Evolutionary conservation across 1,284 basidiomycete genomes (phyloP).

Genomic region (Melampsora occidentalis): DNA sequence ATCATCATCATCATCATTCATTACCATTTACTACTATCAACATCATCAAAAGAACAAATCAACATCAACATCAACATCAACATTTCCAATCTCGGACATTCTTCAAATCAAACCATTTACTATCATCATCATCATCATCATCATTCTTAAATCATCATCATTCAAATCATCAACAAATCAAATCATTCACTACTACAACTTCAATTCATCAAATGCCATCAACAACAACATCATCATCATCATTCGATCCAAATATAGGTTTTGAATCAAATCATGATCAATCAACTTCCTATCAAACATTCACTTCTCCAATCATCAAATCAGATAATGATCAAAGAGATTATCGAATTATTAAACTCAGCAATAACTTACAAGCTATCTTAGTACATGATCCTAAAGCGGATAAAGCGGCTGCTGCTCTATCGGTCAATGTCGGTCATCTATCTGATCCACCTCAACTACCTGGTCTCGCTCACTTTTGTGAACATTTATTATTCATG

Average conservation of each 20-base stretch:
- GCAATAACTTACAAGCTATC: slow-evolving; percentile 82
- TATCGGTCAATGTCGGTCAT: slow-evolving; percentile 94
- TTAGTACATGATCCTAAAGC: slow-evolving; percentile 81
- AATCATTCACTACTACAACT: not conserved
- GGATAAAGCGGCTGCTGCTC: slow-evolving; percentile 91
- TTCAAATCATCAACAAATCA: not conserved
- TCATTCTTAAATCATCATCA: not conserved
- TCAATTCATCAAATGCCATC: slow-evolving; percentile 1
- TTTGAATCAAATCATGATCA: not conserved
- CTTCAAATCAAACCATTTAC: too few species aligned
- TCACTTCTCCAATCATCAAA: slow-evolving; percentile 46
- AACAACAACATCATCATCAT: not conserved
- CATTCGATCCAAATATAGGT: not conserved
- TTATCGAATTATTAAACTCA: slow-evolving; percentile 69
- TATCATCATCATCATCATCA: too few species aligned
- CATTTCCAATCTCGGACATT: too few species aligned
- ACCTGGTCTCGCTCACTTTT: slow-evolving; percentile 56
- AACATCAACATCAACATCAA: too few species aligned
- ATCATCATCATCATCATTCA: too few species aligned
- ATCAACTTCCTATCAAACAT: slow-evolving; percentile 14
- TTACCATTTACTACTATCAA: too few species aligned
- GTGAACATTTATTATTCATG: slow-evolving; percentile 55
- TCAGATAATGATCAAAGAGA: slow-evolving; percentile 47
- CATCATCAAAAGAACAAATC: too few species aligned
- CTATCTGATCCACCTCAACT: slow-evolving; percentile 71